Conservation (phyloP, 768 basidiomycete genomes). For the Psilocybe cubensis region DNA sequence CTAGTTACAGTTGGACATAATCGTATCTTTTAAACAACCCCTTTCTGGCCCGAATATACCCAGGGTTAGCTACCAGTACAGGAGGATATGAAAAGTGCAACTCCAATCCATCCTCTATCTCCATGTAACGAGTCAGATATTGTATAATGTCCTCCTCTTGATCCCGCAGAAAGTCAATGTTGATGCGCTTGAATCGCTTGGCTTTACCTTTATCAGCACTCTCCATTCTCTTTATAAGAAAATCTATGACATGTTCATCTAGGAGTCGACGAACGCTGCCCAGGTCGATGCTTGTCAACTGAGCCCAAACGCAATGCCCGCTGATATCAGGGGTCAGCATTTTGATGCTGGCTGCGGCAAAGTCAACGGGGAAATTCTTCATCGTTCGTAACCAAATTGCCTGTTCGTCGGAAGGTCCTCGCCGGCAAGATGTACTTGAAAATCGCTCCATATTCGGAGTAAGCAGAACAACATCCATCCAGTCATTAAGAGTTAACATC, state of each 20-base stretch:
- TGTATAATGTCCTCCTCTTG: background rate
- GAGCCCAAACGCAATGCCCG: background rate
- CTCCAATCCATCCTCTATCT: background rate
- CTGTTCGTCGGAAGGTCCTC: background rate
- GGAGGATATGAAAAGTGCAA: background rate
- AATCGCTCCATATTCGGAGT: background rate
- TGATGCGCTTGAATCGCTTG: background rate
- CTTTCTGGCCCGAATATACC: background rate
- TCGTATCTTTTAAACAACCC: background rate
- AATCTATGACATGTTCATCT: background rate
- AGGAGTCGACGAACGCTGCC: background rate
- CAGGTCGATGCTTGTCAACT: background rate
- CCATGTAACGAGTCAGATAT: background rate
- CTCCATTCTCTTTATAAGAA: background rate
- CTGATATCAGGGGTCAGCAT: background rate
- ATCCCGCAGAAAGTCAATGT: background rate
- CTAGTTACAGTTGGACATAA: background rate
- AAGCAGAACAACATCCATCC: background rate
- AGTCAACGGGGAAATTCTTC: constrained; percentile 1
- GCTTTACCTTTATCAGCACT: background rate
- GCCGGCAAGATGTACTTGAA: background rate
- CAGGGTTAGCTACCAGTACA: background rate
- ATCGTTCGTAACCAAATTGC: background rate
- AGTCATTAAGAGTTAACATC: constrained; percentile 1
- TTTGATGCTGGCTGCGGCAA: background rate